Evolutionary conservation across 805 yeast species (phyloP).

Genomic region (Starmerella vitae): DNA sequence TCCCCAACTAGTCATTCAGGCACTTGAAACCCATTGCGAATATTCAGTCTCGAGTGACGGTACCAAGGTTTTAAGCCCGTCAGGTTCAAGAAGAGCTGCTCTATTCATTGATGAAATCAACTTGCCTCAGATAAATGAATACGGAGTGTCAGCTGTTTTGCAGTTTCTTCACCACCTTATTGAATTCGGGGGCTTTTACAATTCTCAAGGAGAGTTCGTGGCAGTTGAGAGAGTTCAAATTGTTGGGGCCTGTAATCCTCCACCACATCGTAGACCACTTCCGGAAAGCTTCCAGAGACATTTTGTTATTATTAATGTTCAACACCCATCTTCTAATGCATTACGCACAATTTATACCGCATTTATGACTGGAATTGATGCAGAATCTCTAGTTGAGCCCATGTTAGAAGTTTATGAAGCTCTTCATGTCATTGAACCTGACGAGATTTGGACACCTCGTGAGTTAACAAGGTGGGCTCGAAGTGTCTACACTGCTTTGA

Average conservation of each 20-base stretch:
- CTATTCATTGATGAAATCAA: slow-evolving; percentile 88
- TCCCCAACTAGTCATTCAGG: slow-evolving; percentile 44
- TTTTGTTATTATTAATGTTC: slow-evolving; percentile 53
- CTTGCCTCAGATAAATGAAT: slow-evolving; percentile 56
- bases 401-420: slow-evolving; percentile 50
- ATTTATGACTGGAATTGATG: slow-evolving; percentile 40
- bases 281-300: slow-evolving; percentile 54
- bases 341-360: slow-evolving; percentile 53
- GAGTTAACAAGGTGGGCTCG: slow-evolving; percentile 79
- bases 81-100: slow-evolving; percentile 56
- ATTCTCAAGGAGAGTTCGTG: slow-evolving; percentile 46
- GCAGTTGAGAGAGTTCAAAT: slow-evolving; percentile 49
- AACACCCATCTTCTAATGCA: slow-evolving; percentile 57
- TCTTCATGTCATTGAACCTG: slow-evolving; percentile 35
- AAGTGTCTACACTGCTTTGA: slow-evolving; percentile 52
- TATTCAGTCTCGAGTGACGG: slow-evolving; percentile 45
- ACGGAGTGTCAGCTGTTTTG: slow-evolving; percentile 60
- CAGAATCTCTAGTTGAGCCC: slow-evolving; percentile 41
- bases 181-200: slow-evolving; percentile 70
- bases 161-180: slow-evolving; percentile 61
- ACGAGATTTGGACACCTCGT: slow-evolving; percentile 75
- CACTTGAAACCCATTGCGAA: slow-evolving; percentile 60
- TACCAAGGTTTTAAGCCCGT: slow-evolving; percentile 40
- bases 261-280: slow-evolving; percentile 51
- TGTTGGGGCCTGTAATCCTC: slow-evolving; percentile 94